These are phyloP conservation scores for Sporothrix brunneoviolacea DNA, from an alignment of 2,329 filamentous ascomycete genomes.

Conservation along the genomic window DNA sequence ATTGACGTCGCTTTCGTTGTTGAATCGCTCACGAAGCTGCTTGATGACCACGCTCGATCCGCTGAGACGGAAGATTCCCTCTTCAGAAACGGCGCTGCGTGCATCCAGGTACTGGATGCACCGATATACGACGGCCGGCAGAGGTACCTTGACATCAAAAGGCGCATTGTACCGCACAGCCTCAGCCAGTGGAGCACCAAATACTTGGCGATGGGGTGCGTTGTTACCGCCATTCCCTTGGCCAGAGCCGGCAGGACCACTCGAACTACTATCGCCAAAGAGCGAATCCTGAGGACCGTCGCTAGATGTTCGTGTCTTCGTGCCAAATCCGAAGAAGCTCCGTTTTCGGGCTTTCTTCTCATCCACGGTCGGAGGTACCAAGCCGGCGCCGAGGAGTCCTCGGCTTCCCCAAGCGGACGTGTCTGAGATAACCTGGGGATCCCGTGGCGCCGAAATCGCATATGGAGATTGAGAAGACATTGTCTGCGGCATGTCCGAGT, in stretches of 20 bases:
- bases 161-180: conserved; percentile 78
- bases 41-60: conserved; percentile 97
- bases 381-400: conserved; percentile 30
- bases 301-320: conserved; percentile 51
- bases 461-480: conserved; percentile 37
- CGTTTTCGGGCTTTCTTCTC: conserved; percentile 79
- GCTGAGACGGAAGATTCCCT: conserved; percentile 93
- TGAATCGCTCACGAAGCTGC: conserved; percentile 84
- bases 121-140: conserved; percentile 90
- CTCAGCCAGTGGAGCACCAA: conserved; percentile 78
- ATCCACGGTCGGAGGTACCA: conserved; percentile 45
- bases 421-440: conserved; percentile 78
- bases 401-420: conserved; percentile 66
- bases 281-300: conserved; percentile 50
- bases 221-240: conserved; percentile 23
- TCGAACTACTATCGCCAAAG: conserved; percentile 39
- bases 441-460: conserved; percentile 77
- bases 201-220: conserved; percentile 62
- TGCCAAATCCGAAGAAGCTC: conserved; percentile 65
- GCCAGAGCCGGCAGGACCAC: conserved; percentile 33
- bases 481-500: conserved; percentile 28
- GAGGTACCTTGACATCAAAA: conserved; percentile 61
- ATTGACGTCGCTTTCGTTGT: conserved; percentile 85
- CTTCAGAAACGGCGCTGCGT: conserved; percentile 75
- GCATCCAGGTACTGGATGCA: conserved; percentile 88